Percentiles rank a stretch among this genome's conserved stretches.
These are phyloP conservation scores for Parastagonospora nodorum DNA, from an alignment of 2,329 filamentous ascomycete genomes.

Conservation along the genomic window DNA sequence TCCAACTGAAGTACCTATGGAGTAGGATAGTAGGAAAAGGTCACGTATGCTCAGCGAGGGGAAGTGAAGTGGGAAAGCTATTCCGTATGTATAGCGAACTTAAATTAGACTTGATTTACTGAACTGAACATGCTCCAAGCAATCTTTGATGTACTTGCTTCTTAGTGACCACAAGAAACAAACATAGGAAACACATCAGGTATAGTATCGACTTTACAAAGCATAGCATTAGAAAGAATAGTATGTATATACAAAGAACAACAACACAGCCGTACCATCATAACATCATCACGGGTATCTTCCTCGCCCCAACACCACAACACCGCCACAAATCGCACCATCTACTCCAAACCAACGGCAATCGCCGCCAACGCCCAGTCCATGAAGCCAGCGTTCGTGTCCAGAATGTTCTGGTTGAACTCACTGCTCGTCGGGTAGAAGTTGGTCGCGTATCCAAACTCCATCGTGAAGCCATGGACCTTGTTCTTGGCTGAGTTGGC, in stretches of 20 bases:
- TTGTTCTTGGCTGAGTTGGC: slow-evolving; percentile 43
- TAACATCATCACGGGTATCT: neutral
- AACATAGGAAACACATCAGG: neutral
- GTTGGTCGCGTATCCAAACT: slow-evolving; percentile 48
- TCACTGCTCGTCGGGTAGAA: slow-evolving; percentile 49
- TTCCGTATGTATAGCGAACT: too few relatives aligned
- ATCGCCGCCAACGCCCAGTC: slow-evolving; percentile 48
- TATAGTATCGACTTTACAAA: neutral
- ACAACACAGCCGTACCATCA: neutral
- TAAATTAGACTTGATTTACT: too few relatives aligned
- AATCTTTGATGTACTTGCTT: neutral
- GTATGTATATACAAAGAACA: too few relatives aligned
- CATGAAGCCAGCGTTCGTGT: slow-evolving; percentile 50
- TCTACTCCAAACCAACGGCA: slow-evolving; percentile 30
- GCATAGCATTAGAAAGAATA: neutral
- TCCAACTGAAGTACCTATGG: too few relatives aligned
- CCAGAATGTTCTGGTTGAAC: slow-evolving; percentile 48
- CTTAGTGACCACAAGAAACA: neutral
- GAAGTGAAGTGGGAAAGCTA: too few relatives aligned
- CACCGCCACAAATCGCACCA: neutral
- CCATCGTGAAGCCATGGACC: slow-evolving; percentile 48
- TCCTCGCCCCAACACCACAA: too few relatives aligned
- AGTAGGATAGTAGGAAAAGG: too few relatives aligned
- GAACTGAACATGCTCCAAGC: too few relatives aligned
- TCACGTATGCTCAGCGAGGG: too few relatives aligned